Conservation (phyloP, 176 grass and related monocot species). For the Carex parvula region DNA sequence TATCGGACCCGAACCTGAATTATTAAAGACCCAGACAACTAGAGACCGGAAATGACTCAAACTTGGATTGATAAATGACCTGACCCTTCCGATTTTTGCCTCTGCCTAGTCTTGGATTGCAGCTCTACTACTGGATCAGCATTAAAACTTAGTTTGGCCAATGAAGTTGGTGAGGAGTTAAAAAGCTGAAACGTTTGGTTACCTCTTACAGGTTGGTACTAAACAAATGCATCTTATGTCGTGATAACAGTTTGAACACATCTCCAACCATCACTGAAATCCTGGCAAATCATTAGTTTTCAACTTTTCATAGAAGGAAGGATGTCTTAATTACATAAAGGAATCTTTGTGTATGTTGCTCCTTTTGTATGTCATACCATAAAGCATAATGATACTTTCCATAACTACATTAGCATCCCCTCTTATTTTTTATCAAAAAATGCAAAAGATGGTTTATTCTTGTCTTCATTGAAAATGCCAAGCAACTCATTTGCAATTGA, state of each 20-base stretch:
- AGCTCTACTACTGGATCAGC: no score
- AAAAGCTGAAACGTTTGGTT: not conserved
- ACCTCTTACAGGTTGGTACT: not conserved
- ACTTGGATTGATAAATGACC: not conserved
- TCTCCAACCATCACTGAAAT: not conserved
- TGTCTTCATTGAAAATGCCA: slow-evolving; percentile 3
- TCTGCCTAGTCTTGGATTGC: no score
- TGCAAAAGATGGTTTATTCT: not conserved
- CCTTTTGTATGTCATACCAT: slow-evolving; percentile 7
- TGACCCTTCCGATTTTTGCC: not conserved
- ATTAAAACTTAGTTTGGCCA: no score
- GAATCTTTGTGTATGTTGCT: not conserved
- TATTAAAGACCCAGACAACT: not conserved
- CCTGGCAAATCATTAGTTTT: not conserved
- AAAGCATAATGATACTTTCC: not conserved
- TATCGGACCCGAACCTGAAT: not conserved
- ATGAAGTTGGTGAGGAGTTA: not conserved
- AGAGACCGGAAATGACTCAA: not conserved
- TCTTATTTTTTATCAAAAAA: not conserved
- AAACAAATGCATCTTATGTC: not conserved
- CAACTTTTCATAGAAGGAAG: no score
- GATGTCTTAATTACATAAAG: slow-evolving; percentile 1
- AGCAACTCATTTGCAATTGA: not conserved
- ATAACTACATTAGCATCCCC: not conserved
- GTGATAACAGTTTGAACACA: not conserved